Evolutionary conservation across 2,329 filamentous ascomycete species (phyloP).

Genomic region (Colletotrichum tropicicola): DNA sequence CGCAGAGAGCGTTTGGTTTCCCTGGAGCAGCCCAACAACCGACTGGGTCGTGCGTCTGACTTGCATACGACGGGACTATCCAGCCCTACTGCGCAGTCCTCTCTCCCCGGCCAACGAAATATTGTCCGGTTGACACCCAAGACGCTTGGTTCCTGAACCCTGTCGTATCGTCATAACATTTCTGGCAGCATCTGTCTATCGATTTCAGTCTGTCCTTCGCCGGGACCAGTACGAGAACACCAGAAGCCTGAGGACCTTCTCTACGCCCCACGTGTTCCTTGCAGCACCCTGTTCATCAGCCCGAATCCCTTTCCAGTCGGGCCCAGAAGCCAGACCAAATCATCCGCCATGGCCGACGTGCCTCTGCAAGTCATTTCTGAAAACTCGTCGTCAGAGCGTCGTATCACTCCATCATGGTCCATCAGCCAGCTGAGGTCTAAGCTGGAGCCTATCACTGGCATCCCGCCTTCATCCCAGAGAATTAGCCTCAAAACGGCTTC

Average conservation of each 20-base stretch:
- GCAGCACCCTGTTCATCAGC: conserved; percentile 12
- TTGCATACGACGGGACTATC: conserved; percentile 26
- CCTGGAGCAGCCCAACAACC: conserved; percentile 17
- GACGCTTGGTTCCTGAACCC: conserved; percentile 15
- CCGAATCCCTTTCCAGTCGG: background rate
- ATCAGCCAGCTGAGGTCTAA: conserved; percentile 85
- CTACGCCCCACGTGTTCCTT: conserved; percentile 35
- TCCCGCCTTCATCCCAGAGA: conserved; percentile 82
- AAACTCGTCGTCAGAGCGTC: conserved; percentile 84
- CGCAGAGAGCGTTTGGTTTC: background rate
- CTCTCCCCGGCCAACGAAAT: conserved; percentile 8
- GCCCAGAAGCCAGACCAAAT: conserved; percentile 25
- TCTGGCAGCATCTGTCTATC: background rate
- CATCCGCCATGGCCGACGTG: conserved; percentile 71
- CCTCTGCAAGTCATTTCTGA: conserved; percentile 80
- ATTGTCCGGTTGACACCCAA: conserved; percentile 23
- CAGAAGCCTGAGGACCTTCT: background rate
- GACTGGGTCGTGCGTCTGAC: conserved; percentile 27
- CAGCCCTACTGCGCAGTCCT: conserved; percentile 22
- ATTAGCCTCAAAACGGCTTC: conserved; percentile 75
- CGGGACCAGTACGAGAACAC: background rate
- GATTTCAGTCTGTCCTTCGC: background rate
- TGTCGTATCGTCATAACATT: background rate
- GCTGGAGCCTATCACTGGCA: conserved; percentile 91
- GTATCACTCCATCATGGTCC: conserved; percentile 92